Percentiles rank a stretch among this genome's conserved stretches.
These are phyloP conservation scores for Manihot esculenta DNA, from an alignment of 441 rosid genomes.

Conservation along the genomic window DNA sequence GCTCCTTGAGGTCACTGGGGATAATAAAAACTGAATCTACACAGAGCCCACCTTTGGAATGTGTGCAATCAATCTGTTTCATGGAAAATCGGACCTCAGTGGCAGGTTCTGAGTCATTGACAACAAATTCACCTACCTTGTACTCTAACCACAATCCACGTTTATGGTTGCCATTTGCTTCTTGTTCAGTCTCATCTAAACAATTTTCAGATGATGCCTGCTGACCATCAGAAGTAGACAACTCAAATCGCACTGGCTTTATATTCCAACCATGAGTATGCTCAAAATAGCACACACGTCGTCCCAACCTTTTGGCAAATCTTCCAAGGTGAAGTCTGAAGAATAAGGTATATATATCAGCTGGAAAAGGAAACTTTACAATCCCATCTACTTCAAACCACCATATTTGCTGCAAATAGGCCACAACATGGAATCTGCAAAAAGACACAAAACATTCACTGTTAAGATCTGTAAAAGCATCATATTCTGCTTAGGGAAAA, in stretches of 20 bases:
- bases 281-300: slow-evolving; percentile 66
- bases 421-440: slow-evolving; percentile 73
- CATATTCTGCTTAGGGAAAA: no score
- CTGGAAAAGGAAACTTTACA: slow-evolving; percentile 33
- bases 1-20: slow-evolving; percentile 58
- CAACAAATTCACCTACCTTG: slow-evolving; percentile 72
- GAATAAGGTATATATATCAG: slow-evolving; percentile 46
- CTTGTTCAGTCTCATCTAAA: slow-evolving; percentile 51
- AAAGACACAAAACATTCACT: slow-evolving; percentile 3
- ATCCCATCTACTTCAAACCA: slow-evolving; percentile 91
- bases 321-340: slow-evolving; percentile 81
- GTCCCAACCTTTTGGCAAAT: slow-evolving; percentile 65
- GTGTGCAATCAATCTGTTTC: slow-evolving; percentile 91
- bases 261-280: slow-evolving; percentile 86
- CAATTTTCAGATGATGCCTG: slow-evolving; percentile 56
- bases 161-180: slow-evolving; percentile 53
- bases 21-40: slow-evolving; percentile 78
- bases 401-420: slow-evolving; percentile 91
- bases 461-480: slow-evolving; percentile 9
- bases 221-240: slow-evolving; percentile 74
- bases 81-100: slow-evolving; percentile 65
- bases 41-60: slow-evolving; percentile 87
- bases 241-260: slow-evolving; percentile 66
- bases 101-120: slow-evolving; percentile 49
- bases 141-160: slow-evolving; percentile 84